Percentiles rank a stretch among this genome's conserved stretches.
These are phyloP conservation scores for Colletotrichum melonis DNA, from an alignment of 2,329 filamentous ascomycete species.

Conservation along the genomic window DNA sequence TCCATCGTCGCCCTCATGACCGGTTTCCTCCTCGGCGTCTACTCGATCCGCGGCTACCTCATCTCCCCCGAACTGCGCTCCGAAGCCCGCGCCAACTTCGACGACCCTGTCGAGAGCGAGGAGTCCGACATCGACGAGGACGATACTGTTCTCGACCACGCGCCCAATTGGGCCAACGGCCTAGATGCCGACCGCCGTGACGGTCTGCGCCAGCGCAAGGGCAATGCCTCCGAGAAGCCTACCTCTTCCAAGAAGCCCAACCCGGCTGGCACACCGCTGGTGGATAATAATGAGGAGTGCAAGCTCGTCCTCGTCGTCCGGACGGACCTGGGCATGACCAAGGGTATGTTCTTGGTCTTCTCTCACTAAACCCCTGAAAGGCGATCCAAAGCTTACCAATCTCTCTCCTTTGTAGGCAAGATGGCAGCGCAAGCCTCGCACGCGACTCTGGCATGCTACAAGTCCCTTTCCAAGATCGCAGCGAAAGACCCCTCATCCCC, in stretches of 20 bases:
- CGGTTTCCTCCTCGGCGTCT: constrained; percentile 86
- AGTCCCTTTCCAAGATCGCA: constrained; percentile 73
- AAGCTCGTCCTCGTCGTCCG: constrained; percentile 93
- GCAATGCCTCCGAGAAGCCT: constrained; percentile 53
- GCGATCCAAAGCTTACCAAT: constrained; percentile 4
- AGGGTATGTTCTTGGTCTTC: constrained; percentile 69
- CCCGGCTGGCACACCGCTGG: constrained; percentile 39
- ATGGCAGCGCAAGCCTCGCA: constrained; percentile 96
- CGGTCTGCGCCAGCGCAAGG: constrained; percentile 56
- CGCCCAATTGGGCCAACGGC: constrained; percentile 74
- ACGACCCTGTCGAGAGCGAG: constrained; percentile 75
- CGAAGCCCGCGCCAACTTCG: constrained; percentile 65
- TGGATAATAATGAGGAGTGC: constrained; percentile 78
- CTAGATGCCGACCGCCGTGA: constrained; percentile 69
- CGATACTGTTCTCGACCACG: constrained; percentile 71
- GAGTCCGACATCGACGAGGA: constrained; percentile 75
- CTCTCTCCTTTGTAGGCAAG: constrained; percentile 79
- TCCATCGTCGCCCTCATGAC: constrained; percentile 78
- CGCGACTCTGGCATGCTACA: constrained; percentile 98
- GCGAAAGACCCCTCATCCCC: constrained; percentile 61
- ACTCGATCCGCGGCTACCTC: constrained; percentile 71
- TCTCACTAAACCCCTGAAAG: neutral
- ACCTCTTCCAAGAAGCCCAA: constrained; percentile 49
- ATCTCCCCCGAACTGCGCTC: constrained; percentile 66
- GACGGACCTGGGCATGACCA: constrained; percentile 97